These are phyloP conservation scores for Verticillium longisporum DNA, from an alignment of 2,329 filamentous ascomycete species.

Conservation along the genomic window DNA sequence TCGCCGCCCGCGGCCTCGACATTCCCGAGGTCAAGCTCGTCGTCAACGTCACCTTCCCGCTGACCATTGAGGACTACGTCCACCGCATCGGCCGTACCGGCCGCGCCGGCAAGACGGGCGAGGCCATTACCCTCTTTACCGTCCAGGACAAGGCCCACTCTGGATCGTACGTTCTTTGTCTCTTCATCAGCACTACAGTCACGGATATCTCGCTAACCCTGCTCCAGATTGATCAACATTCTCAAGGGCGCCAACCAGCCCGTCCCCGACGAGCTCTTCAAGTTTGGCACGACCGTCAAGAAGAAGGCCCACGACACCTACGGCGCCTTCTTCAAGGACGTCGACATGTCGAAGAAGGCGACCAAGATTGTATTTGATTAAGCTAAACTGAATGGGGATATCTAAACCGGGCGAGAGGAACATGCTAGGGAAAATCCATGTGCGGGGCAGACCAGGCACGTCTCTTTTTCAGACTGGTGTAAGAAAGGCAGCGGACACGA, in stretches of 20 bases:
- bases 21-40: slow-evolving; percentile 94
- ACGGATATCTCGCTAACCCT: slow-evolving; percentile 17
- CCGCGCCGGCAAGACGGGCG: slow-evolving; percentile 80
- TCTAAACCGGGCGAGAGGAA: neutral
- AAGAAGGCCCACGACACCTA: slow-evolving; percentile 97
- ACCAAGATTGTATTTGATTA: slow-evolving; percentile 90
- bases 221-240: slow-evolving; percentile 76
- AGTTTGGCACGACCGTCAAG: slow-evolving; percentile 97
- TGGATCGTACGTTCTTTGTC: slow-evolving; percentile 80
- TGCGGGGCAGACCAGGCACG: neutral
- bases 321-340: slow-evolving; percentile 91
- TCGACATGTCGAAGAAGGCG: slow-evolving; percentile 73
- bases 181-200: no score
- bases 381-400: neutral
- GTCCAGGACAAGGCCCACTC: slow-evolving; percentile 90
- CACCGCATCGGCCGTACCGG: slow-evolving; percentile 95
- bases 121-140: slow-evolving; percentile 91
- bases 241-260: slow-evolving; percentile 87
- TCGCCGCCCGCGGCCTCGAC: slow-evolving; percentile 87
- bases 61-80: slow-evolving; percentile 96
- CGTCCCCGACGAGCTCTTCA: slow-evolving; percentile 84
- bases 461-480: neutral
- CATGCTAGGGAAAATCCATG: neutral
- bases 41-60: slow-evolving; percentile 90
- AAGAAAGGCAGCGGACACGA: neutral